Conservation (phyloP, 2,329 filamentous ascomycete species). For the Fusarium sp. region DNA sequence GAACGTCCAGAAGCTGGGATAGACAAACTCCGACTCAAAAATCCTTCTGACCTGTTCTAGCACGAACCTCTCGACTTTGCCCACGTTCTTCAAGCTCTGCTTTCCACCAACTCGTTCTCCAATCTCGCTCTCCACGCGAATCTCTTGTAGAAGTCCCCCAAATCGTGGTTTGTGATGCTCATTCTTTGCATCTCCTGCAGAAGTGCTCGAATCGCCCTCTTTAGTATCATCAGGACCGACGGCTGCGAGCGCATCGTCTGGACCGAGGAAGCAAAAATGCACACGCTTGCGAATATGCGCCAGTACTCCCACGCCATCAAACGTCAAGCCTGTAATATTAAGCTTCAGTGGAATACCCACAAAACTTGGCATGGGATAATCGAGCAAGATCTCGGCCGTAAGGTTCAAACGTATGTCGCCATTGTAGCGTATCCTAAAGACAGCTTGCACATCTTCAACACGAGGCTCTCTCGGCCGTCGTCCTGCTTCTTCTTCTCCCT, state of each 20-base stretch:
- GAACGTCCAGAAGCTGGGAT: conserved; percentile 98
- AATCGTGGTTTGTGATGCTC: conserved; percentile 57
- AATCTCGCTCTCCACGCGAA: conserved; percentile 97
- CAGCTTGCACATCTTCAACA: conserved; percentile 90
- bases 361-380: conserved; percentile 99
- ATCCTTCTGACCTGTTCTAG: conserved; percentile 96
- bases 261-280: conserved; percentile 94
- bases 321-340: conserved; percentile 93
- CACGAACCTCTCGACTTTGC: conserved; percentile 98
- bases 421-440: conserved; percentile 89
- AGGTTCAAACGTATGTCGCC: conserved; percentile 89
- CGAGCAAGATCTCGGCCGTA: conserved; percentile 93
- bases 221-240: conserved; percentile 64
- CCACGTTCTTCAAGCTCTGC: conserved; percentile 97
- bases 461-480: conserved; percentile 70
- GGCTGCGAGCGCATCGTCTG: conserved; percentile 86
- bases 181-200: conserved; percentile 36
- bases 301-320: conserved; percentile 93
- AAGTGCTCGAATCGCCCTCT: conserved; percentile 3
- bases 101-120: conserved; percentile 91
- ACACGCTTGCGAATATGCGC: conserved; percentile 90
- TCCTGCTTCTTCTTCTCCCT: conserved; percentile 47
- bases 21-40: conserved; percentile 98
- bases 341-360: conserved; percentile 94
- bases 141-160: conserved; percentile 88